These are phyloP conservation scores for Fusarium chuoi DNA, from an alignment of 2,329 filamentous ascomycete genomes.

Conservation along the genomic window DNA sequence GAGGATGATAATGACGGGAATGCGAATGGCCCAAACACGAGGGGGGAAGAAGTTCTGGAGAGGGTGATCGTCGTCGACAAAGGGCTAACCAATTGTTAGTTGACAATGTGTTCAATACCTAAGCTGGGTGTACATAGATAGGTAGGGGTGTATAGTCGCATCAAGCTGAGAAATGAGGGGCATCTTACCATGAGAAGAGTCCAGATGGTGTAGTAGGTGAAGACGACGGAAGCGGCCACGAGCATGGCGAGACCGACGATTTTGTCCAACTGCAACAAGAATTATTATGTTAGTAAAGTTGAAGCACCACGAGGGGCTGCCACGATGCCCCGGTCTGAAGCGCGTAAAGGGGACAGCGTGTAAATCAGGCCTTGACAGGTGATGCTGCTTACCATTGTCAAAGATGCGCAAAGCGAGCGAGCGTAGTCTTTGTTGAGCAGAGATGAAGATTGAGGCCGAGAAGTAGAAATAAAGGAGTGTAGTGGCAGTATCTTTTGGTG, in stretches of 20 bases:
- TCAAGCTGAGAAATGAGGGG: constrained; percentile 10
- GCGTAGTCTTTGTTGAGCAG: constrained; percentile 18
- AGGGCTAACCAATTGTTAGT: constrained; percentile 71
- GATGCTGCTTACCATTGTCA: constrained; percentile 40
- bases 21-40: constrained; percentile 98
- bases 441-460: constrained; percentile 9
- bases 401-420: constrained; percentile 34
- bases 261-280: constrained; percentile 81
- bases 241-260: constrained; percentile 75
- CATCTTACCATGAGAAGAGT: constrained; percentile 88
- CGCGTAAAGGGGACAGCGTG: constrained; percentile 37
- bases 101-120: neutral
- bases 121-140: neutral
- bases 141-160: neutral
- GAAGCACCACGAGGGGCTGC: constrained; percentile 38
- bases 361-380: constrained; percentile 2
- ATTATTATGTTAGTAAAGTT: constrained; percentile 24
- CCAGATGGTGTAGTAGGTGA: constrained; percentile 96
- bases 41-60: constrained; percentile 96
- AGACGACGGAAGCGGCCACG: constrained; percentile 71
- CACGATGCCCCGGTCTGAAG: constrained; percentile 17
- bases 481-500: constrained; percentile 25
- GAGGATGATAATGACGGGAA: constrained; percentile 95
- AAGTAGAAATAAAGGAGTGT: constrained; percentile 39
- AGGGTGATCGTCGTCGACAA: constrained; percentile 93